These are phyloP conservation scores for Pseudogymnoascus sp. DNA, from an alignment of 2,329 filamentous ascomycete species.

Conservation along the genomic window DNA sequence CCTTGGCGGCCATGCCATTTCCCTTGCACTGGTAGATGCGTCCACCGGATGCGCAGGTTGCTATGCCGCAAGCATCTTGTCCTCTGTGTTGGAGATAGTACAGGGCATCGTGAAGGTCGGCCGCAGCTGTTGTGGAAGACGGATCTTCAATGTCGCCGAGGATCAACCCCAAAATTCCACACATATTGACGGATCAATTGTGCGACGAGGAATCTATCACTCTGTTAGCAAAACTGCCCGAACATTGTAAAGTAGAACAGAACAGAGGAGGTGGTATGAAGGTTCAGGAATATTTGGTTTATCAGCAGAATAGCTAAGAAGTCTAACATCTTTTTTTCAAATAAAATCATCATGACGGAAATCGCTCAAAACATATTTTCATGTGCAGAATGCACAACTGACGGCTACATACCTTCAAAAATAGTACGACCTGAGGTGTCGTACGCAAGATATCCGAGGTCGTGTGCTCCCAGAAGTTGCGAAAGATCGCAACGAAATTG, in stretches of 20 bases:
- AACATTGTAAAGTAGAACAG: not conserved
- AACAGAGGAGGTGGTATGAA: conserved; percentile 14
- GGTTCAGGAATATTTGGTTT: conserved; percentile 24
- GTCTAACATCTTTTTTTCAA: conserved; percentile 38
- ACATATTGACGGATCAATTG: conserved; percentile 41
- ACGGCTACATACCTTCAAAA: not conserved
- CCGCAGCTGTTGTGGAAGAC: conserved; percentile 44
- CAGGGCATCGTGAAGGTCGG: conserved; percentile 65
- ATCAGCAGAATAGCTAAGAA: conserved; percentile 32
- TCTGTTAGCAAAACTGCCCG: conserved; percentile 12
- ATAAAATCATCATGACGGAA: conserved; percentile 24
- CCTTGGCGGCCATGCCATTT: conserved; percentile 77
- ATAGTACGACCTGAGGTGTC: not conserved
- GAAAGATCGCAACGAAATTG: not conserved
- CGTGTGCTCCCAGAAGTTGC: conserved; percentile 4
- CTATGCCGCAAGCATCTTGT: conserved; percentile 84
- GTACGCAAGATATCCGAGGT: conserved; percentile 3
- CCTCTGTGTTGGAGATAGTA: conserved; percentile 68
- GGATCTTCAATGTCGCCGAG: conserved; percentile 48
- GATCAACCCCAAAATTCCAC: conserved; percentile 56
- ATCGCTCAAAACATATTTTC: not conserved
- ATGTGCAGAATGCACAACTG: not conserved
- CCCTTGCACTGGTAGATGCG: conserved; percentile 86
- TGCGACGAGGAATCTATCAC: conserved; percentile 7
- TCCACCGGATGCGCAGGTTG: conserved; percentile 67